Conservation (phyloP, 768 basidiomycete species). For the Lactifluus piperatus region DNA sequence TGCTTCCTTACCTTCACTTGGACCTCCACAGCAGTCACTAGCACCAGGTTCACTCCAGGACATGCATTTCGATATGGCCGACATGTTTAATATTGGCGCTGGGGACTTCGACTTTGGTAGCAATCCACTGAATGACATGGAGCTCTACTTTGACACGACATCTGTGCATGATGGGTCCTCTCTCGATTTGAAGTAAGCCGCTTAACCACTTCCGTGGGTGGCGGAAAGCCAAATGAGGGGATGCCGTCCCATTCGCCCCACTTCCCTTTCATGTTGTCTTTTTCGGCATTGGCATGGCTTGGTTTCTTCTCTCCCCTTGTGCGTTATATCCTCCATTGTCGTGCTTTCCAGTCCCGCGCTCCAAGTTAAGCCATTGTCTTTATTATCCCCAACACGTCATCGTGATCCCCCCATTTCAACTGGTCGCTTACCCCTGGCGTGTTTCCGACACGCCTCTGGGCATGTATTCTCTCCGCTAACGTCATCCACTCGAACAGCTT, state of each 20-base stretch:
- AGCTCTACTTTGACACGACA: constrained; percentile 6
- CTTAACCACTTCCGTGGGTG: not conserved
- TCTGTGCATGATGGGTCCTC: not conserved
- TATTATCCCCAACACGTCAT: constrained; percentile 6
- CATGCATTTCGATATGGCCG: constrained; percentile 6
- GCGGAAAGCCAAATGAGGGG: not conserved
- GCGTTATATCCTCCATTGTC: not conserved
- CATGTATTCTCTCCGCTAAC: constrained; percentile 12
- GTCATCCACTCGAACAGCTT: not conserved
- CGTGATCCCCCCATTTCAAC: not conserved
- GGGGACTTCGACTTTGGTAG: constrained; percentile 11
- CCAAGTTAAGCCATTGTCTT: not conserved
- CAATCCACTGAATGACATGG: not conserved
- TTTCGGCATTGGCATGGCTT: not conserved
- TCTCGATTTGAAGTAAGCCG: constrained; percentile 2
- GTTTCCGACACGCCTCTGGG: not conserved
- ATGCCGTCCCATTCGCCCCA: not conserved
- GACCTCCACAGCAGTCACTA: not conserved
- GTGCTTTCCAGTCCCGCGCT: not conserved
- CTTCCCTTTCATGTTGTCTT: not conserved
- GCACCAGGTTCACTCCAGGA: constrained; percentile 1
- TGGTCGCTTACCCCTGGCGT: not conserved
- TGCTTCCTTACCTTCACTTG: not conserved
- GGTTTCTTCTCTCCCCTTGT: not conserved
- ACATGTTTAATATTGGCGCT: not conserved